Base-by-base conservation (phyloP, 2,329 filamentous ascomycete species). In the Zymoseptoria brevis region DNA sequence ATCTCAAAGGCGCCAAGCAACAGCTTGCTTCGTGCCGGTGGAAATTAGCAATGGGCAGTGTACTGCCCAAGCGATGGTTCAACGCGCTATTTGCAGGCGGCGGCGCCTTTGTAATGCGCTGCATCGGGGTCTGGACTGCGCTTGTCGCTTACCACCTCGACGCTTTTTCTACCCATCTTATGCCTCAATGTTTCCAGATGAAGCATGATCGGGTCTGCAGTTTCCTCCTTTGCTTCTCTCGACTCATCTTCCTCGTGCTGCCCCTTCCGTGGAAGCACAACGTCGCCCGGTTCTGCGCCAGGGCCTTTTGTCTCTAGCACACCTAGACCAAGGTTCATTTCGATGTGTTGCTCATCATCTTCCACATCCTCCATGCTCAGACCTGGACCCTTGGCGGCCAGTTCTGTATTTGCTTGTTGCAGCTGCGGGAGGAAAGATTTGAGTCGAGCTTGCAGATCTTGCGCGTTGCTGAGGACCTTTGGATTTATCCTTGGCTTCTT, bases 291-390 rank as follows among this genome's bases (percentile, higher is more conserved):
- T 24, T 56, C 8, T 13, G 53, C 11, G 35, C 35, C 35, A 16
- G 35, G 2, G 16, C 35, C 35, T 5, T 16, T 64, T 64, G 71
- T 65, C 61, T 74, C 70, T 45, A 74, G 53, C 41, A 74, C 70
- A 7, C 72, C 72, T 5, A 74, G 59, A 2, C 71, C 71, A 8
- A 74, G 61, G 51, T 70, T 63, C 71, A 74, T 73, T 64, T 73
- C 71, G 53, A 74, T 73, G 60, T 73, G 68, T 57, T 65, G 64
- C 55, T 69, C 67, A 4, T 60, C 68, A 1, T 72, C 72, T 29
- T 64, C 64, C 9, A 72, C 70, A 45, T 68, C 64, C 62, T 73
- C 71, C 61, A 74, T 68, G 56, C 59, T 69, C 19, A 64, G 41
- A n/a, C 58, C 64, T 11, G 59, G 56, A 7, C 67, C 69, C 16